Evolutionary conservation across 192 early-diverging fungal species (phyloP), one percentile per base, ranked within the genome.

Genomic region (Dimargaris verticillata): DNA sequence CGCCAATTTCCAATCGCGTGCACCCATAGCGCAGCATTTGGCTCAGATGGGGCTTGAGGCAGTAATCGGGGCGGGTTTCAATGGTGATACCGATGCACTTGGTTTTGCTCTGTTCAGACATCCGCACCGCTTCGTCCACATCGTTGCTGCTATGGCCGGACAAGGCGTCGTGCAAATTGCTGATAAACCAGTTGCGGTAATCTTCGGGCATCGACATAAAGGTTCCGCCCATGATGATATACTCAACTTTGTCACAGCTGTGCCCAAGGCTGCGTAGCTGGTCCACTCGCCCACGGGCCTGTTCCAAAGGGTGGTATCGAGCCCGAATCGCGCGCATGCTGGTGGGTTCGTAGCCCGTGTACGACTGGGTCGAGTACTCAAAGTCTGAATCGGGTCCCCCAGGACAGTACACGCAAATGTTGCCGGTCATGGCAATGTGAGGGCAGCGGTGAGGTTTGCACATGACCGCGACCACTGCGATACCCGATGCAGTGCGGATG

Each of bases 21-120:
- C 96, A 99, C 24, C 96, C 96, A 74, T 99, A 99, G 29, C 89
- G 77, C 50, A 99, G 74, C 96, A 99, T 99, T 70, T 97, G 95
- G 70, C 87, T 87, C 59, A 99, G 68, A 69, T 99, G 96, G 42
- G 92, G 96, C 70, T 96, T 96, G 53, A 97, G 76, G 71, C 93
- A 96, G 62, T 96, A 97, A 70, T 97, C 96, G 6, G 96, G 96
- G 25, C 96, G 76, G 1, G 96, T 99, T 71, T 99, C 96, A 55
- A 99, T 99, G 0, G 96, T 99, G 63, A 99, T 99, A 43, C 96
- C 96, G 62, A 97, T 95, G 69, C 92, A 95, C 67, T 99, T 99
- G 29, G 89, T 93, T 54, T 83, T 73, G 70, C 89, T 89, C 77
- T 95, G 92, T 70, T 99, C 91, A 0, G 95, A 97, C 74, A 92